Evolutionary conservation across 2,329 filamentous ascomycete genomes (phyloP).

Genomic region (Phyllosticta citribraziliensis): DNA sequence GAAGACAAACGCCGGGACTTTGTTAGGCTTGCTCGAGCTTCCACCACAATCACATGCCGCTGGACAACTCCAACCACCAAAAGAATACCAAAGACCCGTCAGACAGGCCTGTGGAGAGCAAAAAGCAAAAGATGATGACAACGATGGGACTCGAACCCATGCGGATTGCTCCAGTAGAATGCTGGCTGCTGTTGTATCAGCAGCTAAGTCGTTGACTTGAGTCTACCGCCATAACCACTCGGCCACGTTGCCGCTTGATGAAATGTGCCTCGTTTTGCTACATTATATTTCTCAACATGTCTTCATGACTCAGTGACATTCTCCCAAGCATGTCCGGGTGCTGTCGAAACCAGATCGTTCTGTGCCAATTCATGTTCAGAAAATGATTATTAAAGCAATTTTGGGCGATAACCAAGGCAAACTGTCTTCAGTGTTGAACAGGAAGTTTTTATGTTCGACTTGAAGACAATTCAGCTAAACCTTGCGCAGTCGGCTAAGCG

Average conservation of each 20-base stretch:
- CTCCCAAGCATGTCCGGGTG: no score
- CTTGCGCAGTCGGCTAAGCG: no score
- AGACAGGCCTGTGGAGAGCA: background rate
- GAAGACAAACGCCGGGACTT: no score
- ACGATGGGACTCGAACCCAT: constrained; percentile 11
- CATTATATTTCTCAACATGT: background rate
- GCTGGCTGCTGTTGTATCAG: constrained; percentile 6
- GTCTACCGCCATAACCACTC: constrained; percentile 12
- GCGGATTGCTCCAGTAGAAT: constrained; percentile 10
- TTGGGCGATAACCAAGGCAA: no score
- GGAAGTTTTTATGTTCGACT: no score
- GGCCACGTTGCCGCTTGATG: constrained; percentile 8
- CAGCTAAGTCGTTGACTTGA: constrained; percentile 6
- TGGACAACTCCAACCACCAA: background rate
- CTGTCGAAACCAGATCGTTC: no score
- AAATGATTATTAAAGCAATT: no score
- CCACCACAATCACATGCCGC: background rate
- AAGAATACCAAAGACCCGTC: background rate
- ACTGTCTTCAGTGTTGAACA: no score
- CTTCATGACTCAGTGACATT: background rate
- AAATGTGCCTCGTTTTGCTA: background rate
- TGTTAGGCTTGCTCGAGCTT: no score
- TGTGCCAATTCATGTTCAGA: no score
- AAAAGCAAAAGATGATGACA: constrained; percentile 9
- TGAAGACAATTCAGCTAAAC: no score